These are phyloP conservation scores for Botrytis tulipae DNA, from an alignment of 2,329 filamentous ascomycete genomes.

Conservation along the genomic window DNA sequence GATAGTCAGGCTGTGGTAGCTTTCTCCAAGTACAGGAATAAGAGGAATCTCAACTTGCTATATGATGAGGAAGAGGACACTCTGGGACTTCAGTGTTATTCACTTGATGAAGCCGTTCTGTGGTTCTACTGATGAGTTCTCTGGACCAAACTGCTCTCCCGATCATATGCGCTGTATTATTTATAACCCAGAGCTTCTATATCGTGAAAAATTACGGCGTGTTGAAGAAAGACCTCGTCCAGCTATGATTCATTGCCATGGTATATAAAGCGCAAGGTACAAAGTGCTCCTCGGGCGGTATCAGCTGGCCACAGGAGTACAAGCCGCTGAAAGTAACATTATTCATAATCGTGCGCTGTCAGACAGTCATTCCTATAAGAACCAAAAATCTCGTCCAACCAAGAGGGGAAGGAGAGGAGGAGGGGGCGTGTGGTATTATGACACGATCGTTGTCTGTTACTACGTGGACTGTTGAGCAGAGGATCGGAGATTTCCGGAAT, in stretches of 20 bases:
- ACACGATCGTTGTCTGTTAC: not conserved
- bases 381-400: not conserved
- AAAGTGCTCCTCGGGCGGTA: not conserved
- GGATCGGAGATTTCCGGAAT: not conserved
- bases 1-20: not conserved
- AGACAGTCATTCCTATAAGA: not conserved
- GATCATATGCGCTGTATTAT: not conserved
- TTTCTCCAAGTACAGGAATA: not conserved
- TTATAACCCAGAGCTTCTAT: not conserved
- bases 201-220: not conserved
- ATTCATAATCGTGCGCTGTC: no score
- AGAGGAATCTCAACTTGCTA: not conserved
- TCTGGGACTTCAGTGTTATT: not conserved
- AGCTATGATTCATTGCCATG: not conserved
- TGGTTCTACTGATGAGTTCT: not conserved
- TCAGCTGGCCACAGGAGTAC: not conserved
- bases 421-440: not conserved
- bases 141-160: not conserved
- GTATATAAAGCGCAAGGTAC: not conserved
- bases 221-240: not conserved
- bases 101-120: not conserved
- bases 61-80: not conserved
- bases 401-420: not conserved
- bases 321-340: not conserved
- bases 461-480: not conserved